These are phyloP conservation scores for Aspergillus awamori DNA, from an alignment of 2,329 filamentous ascomycete genomes.

Conservation along the genomic window DNA sequence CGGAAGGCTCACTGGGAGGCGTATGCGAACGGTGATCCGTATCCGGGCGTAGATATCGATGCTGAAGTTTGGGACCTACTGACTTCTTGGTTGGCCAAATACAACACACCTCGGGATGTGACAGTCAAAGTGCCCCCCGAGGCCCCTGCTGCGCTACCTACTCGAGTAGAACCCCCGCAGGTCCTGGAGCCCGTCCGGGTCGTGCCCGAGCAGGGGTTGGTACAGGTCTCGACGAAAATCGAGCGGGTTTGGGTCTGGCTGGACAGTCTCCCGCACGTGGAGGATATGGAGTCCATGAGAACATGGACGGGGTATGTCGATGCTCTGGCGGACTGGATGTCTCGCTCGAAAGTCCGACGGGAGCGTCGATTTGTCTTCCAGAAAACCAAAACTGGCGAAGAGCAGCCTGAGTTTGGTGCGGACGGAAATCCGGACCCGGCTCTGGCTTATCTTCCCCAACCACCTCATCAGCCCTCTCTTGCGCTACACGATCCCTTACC, in stretches of 20 bases:
- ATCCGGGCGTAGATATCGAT: conserved; percentile 9
- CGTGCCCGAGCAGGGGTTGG: conserved; percentile 6
- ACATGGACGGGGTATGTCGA: not conserved
- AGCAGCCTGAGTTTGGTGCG: not conserved
- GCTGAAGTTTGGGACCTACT: conserved; percentile 11
- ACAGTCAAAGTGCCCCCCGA: not conserved
- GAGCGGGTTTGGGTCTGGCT: conserved; percentile 19
- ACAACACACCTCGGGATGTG: not conserved
- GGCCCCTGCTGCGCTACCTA: not conserved
- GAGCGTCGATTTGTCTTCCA: not conserved
- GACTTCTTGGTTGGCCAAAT: conserved; percentile 19
- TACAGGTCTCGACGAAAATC: conserved; percentile 10
- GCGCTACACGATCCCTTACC: not conserved
- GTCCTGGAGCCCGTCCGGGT: not conserved
- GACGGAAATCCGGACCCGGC: not conserved
- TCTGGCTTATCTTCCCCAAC: not conserved
- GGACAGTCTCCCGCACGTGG: conserved; percentile 11
- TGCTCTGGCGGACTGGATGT: not conserved
- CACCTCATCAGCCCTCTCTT: not conserved
- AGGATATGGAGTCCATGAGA: conserved; percentile 15
- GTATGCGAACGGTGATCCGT: conserved; percentile 9
- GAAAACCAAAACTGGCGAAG: not conserved
- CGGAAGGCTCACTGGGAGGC: conserved; percentile 15
- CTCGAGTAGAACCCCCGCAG: not conserved
- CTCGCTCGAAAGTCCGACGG: not conserved